phyloP scores from a whole-genome alignment of 176 grass and related monocot genomes.

The Tuctoria greenei region DNA sequence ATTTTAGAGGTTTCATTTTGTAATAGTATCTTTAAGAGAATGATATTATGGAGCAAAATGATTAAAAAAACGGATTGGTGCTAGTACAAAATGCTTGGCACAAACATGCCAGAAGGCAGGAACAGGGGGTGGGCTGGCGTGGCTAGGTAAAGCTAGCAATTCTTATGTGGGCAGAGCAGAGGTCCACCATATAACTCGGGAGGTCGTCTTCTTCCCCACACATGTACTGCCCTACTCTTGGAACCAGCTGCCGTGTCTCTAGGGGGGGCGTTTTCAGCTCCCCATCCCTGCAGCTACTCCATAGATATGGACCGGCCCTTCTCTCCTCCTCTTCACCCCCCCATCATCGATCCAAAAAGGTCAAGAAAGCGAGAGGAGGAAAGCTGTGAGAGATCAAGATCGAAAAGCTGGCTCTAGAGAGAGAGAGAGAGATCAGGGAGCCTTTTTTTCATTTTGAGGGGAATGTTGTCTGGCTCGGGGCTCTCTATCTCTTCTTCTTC shows the following conservation, averaged over 20 bases:
- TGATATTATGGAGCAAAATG: no score
- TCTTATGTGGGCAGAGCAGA: conserved; percentile 35
- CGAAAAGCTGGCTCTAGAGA: conserved; percentile 19
- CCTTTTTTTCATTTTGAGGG: conserved; percentile 64
- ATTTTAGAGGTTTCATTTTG: neutral
- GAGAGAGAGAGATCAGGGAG: conserved; percentile 30
- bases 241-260: conserved; percentile 35
- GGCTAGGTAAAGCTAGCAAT: conserved; percentile 52
- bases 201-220: neutral
- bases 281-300: neutral
- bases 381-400: conserved; percentile 8
- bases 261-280: conserved; percentile 1
- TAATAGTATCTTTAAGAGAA: no score
- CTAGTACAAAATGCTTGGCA: conserved; percentile 33
- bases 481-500: conserved; percentile 18
- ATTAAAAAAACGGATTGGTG: neutral
- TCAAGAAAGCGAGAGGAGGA: no score
- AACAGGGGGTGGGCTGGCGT: neutral
- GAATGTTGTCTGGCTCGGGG: conserved; percentile 77
- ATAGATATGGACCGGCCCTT: no score
- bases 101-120: neutral
- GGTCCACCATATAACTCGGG: conserved; percentile 42
- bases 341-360: conserved; percentile 26
- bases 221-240: neutral
- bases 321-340: neutral